Evolutionary conservation across 2,329 filamentous ascomycete genomes (phyloP), one percentile per base, ranked within the genome.

Genomic region (Calonectria montana): DNA sequence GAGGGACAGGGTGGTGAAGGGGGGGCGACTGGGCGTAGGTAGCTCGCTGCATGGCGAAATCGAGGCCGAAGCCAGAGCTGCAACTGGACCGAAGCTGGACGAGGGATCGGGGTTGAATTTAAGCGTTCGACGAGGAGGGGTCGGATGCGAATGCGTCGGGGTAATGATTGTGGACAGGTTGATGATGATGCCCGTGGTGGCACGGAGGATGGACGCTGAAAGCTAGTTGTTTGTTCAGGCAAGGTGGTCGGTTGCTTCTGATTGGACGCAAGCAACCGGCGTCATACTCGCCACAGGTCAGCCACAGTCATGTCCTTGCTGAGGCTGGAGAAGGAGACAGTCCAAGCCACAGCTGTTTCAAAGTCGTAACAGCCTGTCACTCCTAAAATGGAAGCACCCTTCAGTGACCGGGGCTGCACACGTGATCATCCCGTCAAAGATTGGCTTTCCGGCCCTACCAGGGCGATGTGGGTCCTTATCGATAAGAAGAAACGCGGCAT

Each of bases 1-100:
- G 97, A 74, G 97, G 97, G 71, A 98, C 95, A 70, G 97, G 97
- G 83, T 98, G 97, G 85, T 98, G 97, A 79, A 98, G 92, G 76
- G 96, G 96, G 82, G 96, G 96, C 82, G 95, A 98, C 81, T 96
- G 94, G 84, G 91, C 91, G 86, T 97, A 98, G 67, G 91, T 88
- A 82, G 93, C 89, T 83, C 95, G 94, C 86, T 98, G 96, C 96
- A 98, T 98, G 73, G 82, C 89, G 83, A 72, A 73, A 71, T 63
- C 27, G 65, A 65, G 63, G 41, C 45, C 45, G 63, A 72, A 47
- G 66, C 64, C 76, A 76, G 57, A 35, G 73, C 73, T 69, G 73
- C 69, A 75, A 73, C 61, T 71, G 63, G 69, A 71, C 59, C 37
- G 67, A 43, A 43, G 69, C 47, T 72, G 35, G 16, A 67, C 18